Base-by-base conservation (phyloP, 805 yeast genomes). In the Dipodascus albidus region DNA sequence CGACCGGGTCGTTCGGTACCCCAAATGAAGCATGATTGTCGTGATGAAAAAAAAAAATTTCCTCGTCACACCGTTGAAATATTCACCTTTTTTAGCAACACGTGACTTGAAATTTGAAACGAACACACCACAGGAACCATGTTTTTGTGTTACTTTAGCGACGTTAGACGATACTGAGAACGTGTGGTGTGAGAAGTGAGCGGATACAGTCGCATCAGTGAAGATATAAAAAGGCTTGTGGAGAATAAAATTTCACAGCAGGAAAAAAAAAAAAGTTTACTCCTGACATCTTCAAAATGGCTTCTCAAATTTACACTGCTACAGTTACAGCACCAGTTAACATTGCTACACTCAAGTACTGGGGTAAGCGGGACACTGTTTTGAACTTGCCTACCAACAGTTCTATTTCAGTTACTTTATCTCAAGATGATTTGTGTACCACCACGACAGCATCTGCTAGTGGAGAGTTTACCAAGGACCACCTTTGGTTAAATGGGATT, bases 261-360 rank as follows among this genome's bases (percentile, higher is more conserved):
- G n/a, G n/a, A n/a, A n/a, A n/a, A n/a, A n/a, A n/a, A n/a, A n/a
- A n/a, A n/a, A n/a, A n/a, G 33, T 27, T 27, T 27, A 6, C 33
- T 27, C 33, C 33, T 11, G 33, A 27, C 33, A 11, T 27, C 11
- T 27, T 27, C 11, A 4, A 38, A 38, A 38, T 38, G 44, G 9
- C 44, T n/a, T 6, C 15, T 4, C 44, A 38, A 8, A 71, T 85
- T 41, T 78, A 79, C 68, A 69, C 80, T 49, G 93, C 96, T 8
- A 81, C 96, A 2, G 82, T 86, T 50, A 88, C 97, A 47, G 98
- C 99, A 2, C 99, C 99, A 15, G 99, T 91, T 52, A 91, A 91
- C 69, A 91, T 91, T 69, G 99, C 99, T 47, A 93, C 98, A 42
- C 77, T 93, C 59, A 93, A 93, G 72, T 93, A 93, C 74, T 93